Percentiles rank a stretch among this genome's conserved stretches.
These are phyloP conservation scores for Globisporangium yorkense DNA, from an alignment of 352 stramenopile genomes.

Conservation along the genomic window DNA sequence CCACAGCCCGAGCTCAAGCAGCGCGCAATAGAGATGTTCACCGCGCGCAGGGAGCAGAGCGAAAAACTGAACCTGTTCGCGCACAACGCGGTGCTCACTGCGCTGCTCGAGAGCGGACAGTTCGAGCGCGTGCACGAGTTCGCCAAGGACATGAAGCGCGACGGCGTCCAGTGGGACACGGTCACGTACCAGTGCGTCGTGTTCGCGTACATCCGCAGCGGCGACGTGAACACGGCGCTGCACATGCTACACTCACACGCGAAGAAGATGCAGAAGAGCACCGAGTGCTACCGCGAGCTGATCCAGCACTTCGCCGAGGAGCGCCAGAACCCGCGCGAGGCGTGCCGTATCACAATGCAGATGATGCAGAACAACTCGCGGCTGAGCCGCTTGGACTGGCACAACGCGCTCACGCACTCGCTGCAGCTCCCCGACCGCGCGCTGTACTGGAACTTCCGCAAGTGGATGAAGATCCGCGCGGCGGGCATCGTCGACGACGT, in stretches of 20 bases:
- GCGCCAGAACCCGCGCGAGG: conserved; percentile 54
- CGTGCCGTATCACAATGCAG: conserved; percentile 72
- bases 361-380: conserved; percentile 83
- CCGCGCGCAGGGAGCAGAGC: conserved; percentile 25
- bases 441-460: conserved; percentile 85
- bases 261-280: conserved; percentile 69
- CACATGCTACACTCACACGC: conserved; percentile 60
- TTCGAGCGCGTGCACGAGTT: conserved; percentile 52
- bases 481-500: conserved; percentile 46
- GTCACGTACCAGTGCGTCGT: conserved; percentile 64
- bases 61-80: conserved; percentile 63
- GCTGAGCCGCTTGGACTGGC: conserved; percentile 72
- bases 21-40: conserved; percentile 50
- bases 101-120: conserved; percentile 45
- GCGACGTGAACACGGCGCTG: conserved; percentile 52
- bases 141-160: conserved; percentile 52
- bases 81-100: conserved; percentile 62
- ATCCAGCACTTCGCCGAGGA: conserved; percentile 63
- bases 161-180: conserved; percentile 56
- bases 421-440: conserved; percentile 59
- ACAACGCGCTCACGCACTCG: conserved; percentile 55
- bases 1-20: conserved; percentile 23
- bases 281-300: conserved; percentile 63
- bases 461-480: conserved; percentile 78
- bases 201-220: conserved; percentile 53